These are phyloP conservation scores for Xylaria sp. DNA, from an alignment of 2,329 filamentous ascomycete species.

Conservation along the genomic window DNA sequence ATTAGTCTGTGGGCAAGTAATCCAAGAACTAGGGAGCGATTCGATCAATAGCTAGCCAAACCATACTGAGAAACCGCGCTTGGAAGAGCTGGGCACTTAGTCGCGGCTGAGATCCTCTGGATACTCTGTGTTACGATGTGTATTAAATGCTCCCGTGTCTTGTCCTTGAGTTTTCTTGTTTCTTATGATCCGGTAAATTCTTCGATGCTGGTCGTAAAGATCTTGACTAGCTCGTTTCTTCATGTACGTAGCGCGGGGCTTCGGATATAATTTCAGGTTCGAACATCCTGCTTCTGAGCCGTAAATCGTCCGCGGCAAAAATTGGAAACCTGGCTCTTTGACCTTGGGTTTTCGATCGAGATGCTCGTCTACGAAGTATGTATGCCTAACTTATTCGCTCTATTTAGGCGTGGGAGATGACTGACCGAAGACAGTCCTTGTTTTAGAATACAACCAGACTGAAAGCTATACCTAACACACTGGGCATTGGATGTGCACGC, in stretches of 20 bases:
- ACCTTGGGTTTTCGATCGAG: conserved; percentile 71
- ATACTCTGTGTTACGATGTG: conserved; percentile 77
- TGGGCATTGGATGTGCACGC: conserved; percentile 75
- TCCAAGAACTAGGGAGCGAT: conserved; percentile 63
- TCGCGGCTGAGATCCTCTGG: conserved; percentile 82
- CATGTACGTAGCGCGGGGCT: conserved; percentile 63
- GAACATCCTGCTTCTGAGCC: conserved; percentile 74
- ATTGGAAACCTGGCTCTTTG: conserved; percentile 71
- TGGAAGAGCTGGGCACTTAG: conserved; percentile 67
- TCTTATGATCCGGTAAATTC: neutral
- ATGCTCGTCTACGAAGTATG: conserved; percentile 75
- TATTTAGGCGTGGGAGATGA: conserved; percentile 84
- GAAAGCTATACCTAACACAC: conserved; percentile 69
- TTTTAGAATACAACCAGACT: conserved; percentile 76
- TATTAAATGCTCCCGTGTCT: neutral
- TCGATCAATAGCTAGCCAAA: conserved; percentile 64
- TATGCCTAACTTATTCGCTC: conserved; percentile 78
- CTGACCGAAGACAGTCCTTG: conserved; percentile 77
- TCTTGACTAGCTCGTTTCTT: neutral
- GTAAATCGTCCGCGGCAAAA: conserved; percentile 77
- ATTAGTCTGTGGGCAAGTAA: conserved; percentile 58
- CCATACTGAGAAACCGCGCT: conserved; percentile 60
- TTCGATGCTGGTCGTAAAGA: neutral
- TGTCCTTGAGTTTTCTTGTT: no score
- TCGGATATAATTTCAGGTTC: conserved; percentile 81